Evolutionary conservation across 371 early-diverging fungal genomes (phyloP), one percentile per base, ranked within the genome.

Genomic region (Circinella umbellata): DNA sequence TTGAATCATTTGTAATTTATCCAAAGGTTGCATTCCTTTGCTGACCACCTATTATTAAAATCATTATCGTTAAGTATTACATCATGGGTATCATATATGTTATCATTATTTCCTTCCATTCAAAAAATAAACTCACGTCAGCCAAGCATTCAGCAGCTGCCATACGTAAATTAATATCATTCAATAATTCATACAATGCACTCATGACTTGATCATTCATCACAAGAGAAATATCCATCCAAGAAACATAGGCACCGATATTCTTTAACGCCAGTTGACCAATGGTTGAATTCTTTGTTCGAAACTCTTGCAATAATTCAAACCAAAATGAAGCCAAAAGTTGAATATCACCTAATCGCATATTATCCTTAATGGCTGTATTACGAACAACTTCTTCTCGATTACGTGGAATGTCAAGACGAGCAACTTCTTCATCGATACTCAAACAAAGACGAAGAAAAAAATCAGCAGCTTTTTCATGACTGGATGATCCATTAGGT

Each of bases 141-240:
- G 88, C 86, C 72, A 97, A 76, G 75, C 96, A 95, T 64, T 91
- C 91, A 66, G 92, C 89, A 39, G 96, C 96, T 20, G 90, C 83
- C 62, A 84, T 88, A 59, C 93, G 86, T 69, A 95, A 76, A 9
- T 82, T 77, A 3, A 82, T 76, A 4, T 86, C 76, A 37, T 78
- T 65, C 38, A 97, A 76, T 54, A 94, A 84, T 62, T 88, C 89
- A 76, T 92, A 94, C 61, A 98, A 80, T 4, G 90, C 80, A 4
- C 82, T 79, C 73, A 97, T 91, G 63, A 96, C 95, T 51, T 87
- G 85, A 69, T 94, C 91, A 74, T 93, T 93, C 61, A 94, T 94
- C 51, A 98, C 89, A 36, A 97, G 87, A 11, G 90, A 90, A 66
- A 97, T 96, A 77, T 97, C 97, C 76, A 97, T 94, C 98, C 98